Base-by-base conservation (phyloP, 2,329 filamentous ascomycete species). In the Diaporthe sp. region DNA sequence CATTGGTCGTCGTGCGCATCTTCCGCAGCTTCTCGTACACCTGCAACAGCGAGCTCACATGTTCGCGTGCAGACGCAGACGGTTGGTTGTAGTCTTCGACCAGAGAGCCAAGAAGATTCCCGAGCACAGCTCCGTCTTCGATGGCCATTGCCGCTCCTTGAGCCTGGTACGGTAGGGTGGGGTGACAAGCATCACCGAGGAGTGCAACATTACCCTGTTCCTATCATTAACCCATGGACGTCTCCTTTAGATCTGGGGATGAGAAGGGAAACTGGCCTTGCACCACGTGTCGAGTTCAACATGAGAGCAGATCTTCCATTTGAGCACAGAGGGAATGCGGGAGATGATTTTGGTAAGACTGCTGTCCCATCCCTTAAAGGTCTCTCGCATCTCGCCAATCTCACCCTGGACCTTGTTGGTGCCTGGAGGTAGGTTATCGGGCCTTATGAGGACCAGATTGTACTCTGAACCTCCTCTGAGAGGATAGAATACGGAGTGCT, bases 181-280 rank as follows among this genome's bases (percentile, higher is more conserved):
- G 85, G 79, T 88, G 86, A 1, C 86, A 86, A 1, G 86, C 86
- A 78, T 89, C 87, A 17, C 87, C 87, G 9, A 87, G 74, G 5
- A 87, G 78, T 0, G 84, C 80, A 15, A 86, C 82, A 50, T 82
- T 81, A 3, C 82, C 83, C 7, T 73, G 53, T 5, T 7, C 19
- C n/a, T 37, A 2, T 66, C 22, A n/a, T 72, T 8, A 56, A 9
- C 9, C 2, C 22, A 4, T 15, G 19, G 8, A 77, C 17, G 22
- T 22, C 30, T 51, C 37, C 1, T 42, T 30, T 0, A 39, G 55
- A 4, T 59, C n/a, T 3, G 22, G 22, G 9, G 9, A 30, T 35
- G 1, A 8, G 1, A 5, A 30, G 4, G 9, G 37, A 42, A 70
- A 30, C 17, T 72, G 25, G 65, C 73, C 72, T 59, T 75, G 56